Base-by-base conservation (phyloP, 441 rosid species). In the Brassica hybrid region DNA sequence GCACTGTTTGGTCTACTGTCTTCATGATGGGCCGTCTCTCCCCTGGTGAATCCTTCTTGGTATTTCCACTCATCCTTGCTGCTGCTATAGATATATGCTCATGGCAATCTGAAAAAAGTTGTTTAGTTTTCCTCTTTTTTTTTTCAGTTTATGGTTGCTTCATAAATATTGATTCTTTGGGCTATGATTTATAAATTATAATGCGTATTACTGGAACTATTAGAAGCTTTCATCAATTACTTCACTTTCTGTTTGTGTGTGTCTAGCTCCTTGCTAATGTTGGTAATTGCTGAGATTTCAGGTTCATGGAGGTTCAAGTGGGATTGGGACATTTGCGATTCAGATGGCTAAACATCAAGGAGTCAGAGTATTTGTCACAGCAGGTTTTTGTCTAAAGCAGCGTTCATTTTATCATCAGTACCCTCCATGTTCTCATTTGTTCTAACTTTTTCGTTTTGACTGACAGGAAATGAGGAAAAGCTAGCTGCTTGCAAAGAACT, bases 231-330 rank as follows among this genome's bases (percentile, higher is more conserved):
- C 25, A 30, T 67, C 13, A 48, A 1, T 45, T 14, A 45, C 69
- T 19, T 27, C 8, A 11, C 21, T 21, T 60, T 30, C 7, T 19
- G 10, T 23, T 27, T 52, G 16, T 43, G 6, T 56, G 21, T 7
- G 6, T 63, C 19, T 54, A 64, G 12, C 64, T 59, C 60, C 56
- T 45, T 65, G n/a, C 63, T 63, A 68, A 59, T 70, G 65, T 73
- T 69, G 38, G 78, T 45, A 43, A 54, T 63, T 25, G n/a, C 73
- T 59, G 41, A 60, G 19, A 43, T 84, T 78, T 21, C 77, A 93
- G 97, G 80, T 95, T 83, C 98, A 95, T 75, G 97, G 97, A 36
- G 98, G 98, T 36, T 91, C 98, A 11, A 95, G 97, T 80, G 99
- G 98, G 67, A 88, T 95, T 48, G 98, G 98, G 65, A 90, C 97